phyloP scores from a whole-genome alignment of 2,329 filamentous ascomycete genomes.

The Penicillium frequentans region DNA sequence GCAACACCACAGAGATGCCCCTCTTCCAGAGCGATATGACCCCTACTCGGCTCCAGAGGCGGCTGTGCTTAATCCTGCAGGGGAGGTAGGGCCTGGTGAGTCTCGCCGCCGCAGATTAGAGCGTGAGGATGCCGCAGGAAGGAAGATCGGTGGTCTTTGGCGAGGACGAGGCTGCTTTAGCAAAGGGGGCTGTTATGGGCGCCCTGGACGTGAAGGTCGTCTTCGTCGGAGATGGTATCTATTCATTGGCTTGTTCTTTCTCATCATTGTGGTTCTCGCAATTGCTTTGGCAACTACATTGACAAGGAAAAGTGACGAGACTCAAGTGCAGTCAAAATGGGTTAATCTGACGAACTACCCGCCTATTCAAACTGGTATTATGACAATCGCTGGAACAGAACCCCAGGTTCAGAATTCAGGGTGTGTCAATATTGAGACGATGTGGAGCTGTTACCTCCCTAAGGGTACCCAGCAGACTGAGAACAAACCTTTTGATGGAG shows the following conservation, averaged over 20 bases:
- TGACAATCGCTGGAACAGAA: conserved; percentile 74
- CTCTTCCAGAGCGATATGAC: conserved; percentile 28
- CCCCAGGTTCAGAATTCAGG: conserved; percentile 63
- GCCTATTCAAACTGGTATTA: conserved; percentile 78
- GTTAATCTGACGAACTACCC: conserved; percentile 85
- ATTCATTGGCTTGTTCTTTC: conserved; percentile 51
- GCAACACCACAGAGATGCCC: conserved; percentile 27
- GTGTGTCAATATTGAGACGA: conserved; percentile 69
- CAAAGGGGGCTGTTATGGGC: conserved; percentile 64
- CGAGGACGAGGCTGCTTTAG: conserved; percentile 65
- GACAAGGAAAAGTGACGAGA: conserved; percentile 45
- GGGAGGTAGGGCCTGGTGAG: conserved; percentile 44
- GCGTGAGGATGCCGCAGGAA: conserved; percentile 64
- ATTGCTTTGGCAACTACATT: conserved; percentile 60
- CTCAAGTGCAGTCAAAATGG: conserved; percentile 60
- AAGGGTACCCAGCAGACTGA: conserved; percentile 67
- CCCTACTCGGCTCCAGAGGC: conserved; percentile 24
- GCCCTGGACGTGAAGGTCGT: conserved; percentile 62
- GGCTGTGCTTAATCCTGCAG: conserved; percentile 22
- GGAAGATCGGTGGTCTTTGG: conserved; percentile 62
- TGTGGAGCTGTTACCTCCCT: conserved; percentile 86
- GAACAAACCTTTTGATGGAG: conserved; percentile 62
- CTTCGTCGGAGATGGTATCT: conserved; percentile 63
- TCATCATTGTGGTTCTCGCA: conserved; percentile 58
- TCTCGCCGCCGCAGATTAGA: conserved; percentile 59